Evolutionary conservation across 1,284 basidiomycete genomes (phyloP), one percentile per base, ranked within the genome.

Genomic region (Neotropicomus parvogracilis): DNA sequence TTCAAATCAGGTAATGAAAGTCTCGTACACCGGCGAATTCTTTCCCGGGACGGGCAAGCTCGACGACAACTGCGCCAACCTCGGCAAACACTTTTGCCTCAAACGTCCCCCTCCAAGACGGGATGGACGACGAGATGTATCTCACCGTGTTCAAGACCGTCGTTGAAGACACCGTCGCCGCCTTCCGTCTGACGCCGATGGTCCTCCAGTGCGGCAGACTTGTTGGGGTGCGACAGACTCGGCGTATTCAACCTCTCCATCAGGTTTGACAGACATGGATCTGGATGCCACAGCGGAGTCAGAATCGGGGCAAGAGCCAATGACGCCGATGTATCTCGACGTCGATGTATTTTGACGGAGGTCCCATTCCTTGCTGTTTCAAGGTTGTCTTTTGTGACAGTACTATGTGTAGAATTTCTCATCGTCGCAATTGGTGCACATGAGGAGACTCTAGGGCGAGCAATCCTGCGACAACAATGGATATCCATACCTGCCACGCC

Each of bases 191-290:
- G 0, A 81, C 87, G 0, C 78, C 90, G 1, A 97, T 99, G 55
- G 95, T 99, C 8, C 75, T 99, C 6, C 95, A 99, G 68, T 99
- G 97, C 63, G 97, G 95, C 97, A 2, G 95, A 99, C 64, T 97
- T 92, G 9, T 75, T 99, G 4, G 95, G 95, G 1, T 90, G 91
- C 55, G 97, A 99, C 67, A 76, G 95, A 37, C 74, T 99, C 0
- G 95, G 95, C 19, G 94, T 94, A 2, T 99, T 99, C 80, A 99
- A 99, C 63, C 77, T 99, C 11, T 95, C 91, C n/a, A 98, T 98
- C 55, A 43, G 70, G 71, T 14, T 55, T 63, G 46, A 51, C 65
- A 26, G 64, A 60, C 12, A 32, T 49, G n/a, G 59, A 61, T 27
- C 46, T 50, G 29, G 65, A 65, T 42, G 60, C 54, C 36, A 48